Conservation (phyloP, 352 stramenopile genomes). For the Phytophthora pluvialis region DNA sequence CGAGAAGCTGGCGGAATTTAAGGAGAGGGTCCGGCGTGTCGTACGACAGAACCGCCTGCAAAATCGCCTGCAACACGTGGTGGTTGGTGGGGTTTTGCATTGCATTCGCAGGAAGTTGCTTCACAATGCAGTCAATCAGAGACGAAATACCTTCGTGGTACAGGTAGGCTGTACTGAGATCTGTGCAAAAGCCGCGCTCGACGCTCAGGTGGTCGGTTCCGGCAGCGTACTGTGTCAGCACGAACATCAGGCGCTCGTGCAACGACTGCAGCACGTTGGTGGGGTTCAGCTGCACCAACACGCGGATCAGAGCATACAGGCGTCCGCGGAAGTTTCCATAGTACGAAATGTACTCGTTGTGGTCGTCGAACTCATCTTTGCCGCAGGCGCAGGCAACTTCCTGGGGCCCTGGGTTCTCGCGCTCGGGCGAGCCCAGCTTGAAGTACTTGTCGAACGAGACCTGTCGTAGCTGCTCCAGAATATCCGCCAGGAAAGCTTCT, state of each 20-base stretch:
- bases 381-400: constrained; percentile 49
- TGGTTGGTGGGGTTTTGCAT: constrained; percentile 52
- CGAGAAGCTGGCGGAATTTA: constrained; percentile 77
- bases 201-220: constrained; percentile 61
- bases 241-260: constrained; percentile 62
- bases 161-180: constrained; percentile 67
- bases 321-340: constrained; percentile 83
- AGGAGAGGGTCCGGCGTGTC: constrained; percentile 65
- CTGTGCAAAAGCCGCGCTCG: constrained; percentile 58
- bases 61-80: constrained; percentile 49
- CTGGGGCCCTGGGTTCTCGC: constrained; percentile 41
- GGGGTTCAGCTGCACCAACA: constrained; percentile 66
- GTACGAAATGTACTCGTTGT: constrained; percentile 73
- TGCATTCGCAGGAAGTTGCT: constrained; percentile 59
- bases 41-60: constrained; percentile 66
- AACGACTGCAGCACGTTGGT: constrained; percentile 58
- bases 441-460: constrained; percentile 86
- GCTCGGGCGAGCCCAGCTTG: constrained; percentile 72
- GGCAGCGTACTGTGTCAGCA: constrained; percentile 51
- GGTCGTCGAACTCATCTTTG: constrained; percentile 75
- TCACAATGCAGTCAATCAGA: constrained; percentile 77
- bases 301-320: constrained; percentile 76
- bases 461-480: constrained; percentile 58
- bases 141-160: constrained; percentile 82
- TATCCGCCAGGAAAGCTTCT: constrained; percentile 42